Evolutionary conservation across 306 rosid species (phyloP), one percentile per base, ranked within the genome.

Genomic region (Calophaca sinica): DNA sequence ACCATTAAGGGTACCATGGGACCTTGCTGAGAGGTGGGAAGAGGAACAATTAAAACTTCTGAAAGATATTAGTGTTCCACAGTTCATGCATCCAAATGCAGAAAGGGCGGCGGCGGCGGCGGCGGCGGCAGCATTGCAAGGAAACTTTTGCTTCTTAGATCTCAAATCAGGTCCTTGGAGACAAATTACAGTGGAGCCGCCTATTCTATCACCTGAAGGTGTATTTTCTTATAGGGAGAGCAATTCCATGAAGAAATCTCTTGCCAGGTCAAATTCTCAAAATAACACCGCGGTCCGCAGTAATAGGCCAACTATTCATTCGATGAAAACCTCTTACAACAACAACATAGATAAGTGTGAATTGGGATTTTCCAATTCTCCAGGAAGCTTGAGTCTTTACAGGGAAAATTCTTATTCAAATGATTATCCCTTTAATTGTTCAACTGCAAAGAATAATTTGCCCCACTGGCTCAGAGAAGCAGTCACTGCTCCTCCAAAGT

Each of bases 401-500:
- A 58, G 38, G 68, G 77, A 62, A 13, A 58, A 69, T 41, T 71
- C 87, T 57, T 14, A 62, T 59, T 50, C 83, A n/a, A 70, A 78
- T 51, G 76, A 78, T 62, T 73, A 29, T 72, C 78, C 86, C 36
- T 55, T 84, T 29, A 71, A 69, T 44, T 75, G 55, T 72, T 70
- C 49, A 4, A 74, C 79, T 52, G 72, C 48, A 6, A 64, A 70
- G 3, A 80, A 68, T 65, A 84, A 53, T 80, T 78, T 89, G 61
- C 94, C 90, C 6, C 88, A 75, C 69, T 87, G 94, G 94, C 90
- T 87, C 31, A 84, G 83, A 63, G 94, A 87, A 84, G 88, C 84
- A 38, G 82, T 82, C 77, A 48, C 9, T 9, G 7, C 88, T 72
- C 69, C 85, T 61, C 14, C 75, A 41, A 65, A 35, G 39, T 72